Evolutionary conservation across 2,329 filamentous ascomycete genomes (phyloP), one percentile per base, ranked within the genome.

Genomic region (Alternaria triticina): DNA sequence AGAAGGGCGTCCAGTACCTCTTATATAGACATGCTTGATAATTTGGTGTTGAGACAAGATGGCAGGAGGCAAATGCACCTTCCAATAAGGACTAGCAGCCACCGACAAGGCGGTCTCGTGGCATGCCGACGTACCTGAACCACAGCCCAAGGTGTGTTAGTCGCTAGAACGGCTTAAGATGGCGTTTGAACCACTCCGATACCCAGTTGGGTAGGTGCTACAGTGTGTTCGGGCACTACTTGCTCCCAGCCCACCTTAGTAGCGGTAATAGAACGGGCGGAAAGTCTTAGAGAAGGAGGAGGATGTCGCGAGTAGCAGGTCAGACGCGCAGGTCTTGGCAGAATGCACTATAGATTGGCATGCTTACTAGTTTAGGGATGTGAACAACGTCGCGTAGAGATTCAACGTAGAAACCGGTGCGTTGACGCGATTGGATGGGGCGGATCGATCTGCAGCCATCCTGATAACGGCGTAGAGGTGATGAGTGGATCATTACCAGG

Each of bases 291-390:
- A 71, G 59, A 62, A 67, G 55, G 61, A 66, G 69, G 65, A 66
- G 64, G 56, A 67, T 50, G 60, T 52, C 59, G 56, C 55, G 51
- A 56, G 64, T 58, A 67, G 64, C 69, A 59, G 56, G 62, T 70
- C 65, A 71, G 59, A 61, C 61, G 68, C 55, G 54, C 49, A 52
- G 17, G 22, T 60, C 74, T 77, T 77, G 74, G 74, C 74, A 69
- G 64, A 55, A 70, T 61, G 75, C 72, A 68, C 49, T 61, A 63
- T 58, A 77, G 68, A 76, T 76, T 75, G 70, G 68, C 55, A 30
- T 66, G 65, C 74, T 77, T 77, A 76, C 74, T 73, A 58, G 58
- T 68, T 71, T 75, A 75, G 73, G 74, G 70, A 74, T 76, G 67
- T 74, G 68, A 57, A 65, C 65, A 71, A 65, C 43, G 52, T 63